These are phyloP conservation scores for Persicaria tinctoria DNA, from an alignment of 148 eudicot genomes.

Conservation along the genomic window DNA sequence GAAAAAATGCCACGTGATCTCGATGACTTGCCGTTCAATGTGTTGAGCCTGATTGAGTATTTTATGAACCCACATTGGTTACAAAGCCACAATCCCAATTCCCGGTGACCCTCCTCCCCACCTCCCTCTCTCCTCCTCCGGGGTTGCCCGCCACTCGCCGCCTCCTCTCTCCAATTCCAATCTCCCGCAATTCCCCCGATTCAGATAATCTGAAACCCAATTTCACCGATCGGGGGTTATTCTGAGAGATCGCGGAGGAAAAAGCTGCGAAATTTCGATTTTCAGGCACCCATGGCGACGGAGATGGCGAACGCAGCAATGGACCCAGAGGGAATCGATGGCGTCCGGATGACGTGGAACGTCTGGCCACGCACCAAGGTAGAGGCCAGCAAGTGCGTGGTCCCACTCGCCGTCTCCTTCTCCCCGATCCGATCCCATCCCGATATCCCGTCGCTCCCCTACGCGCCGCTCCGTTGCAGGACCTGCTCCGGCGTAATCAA, in stretches of 20 bases:
- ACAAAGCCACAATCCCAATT: not conserved
- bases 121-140: conserved; percentile 8
- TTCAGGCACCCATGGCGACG: conserved; percentile 32
- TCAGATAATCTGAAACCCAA: too few relatives aligned
- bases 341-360: conserved; percentile 82
- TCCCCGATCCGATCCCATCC: conserved; percentile 65
- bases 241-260: not conserved
- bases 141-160: conserved; percentile 15
- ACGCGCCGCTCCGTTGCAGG: conserved; percentile 79
- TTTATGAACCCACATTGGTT: not conserved
- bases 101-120: conserved; percentile 8
- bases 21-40: too few relatives aligned
- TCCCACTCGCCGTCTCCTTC: conserved; percentile 79
- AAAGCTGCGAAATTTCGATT: not conserved
- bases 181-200: too few relatives aligned
- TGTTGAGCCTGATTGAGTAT: too few relatives aligned
- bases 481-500: conserved; percentile 55
- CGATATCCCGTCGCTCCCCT: conserved; percentile 49
- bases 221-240: not conserved
- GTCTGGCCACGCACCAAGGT: conserved; percentile 87
- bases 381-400: conserved; percentile 74
- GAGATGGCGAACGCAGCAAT: conserved; percentile 41
- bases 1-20: too few relatives aligned
- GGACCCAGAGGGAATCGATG: conserved; percentile 84
- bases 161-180: not conserved